Evolutionary conservation across 345 rosid genomes (phyloP).

Genomic region (Aquilaria sinensis): DNA sequence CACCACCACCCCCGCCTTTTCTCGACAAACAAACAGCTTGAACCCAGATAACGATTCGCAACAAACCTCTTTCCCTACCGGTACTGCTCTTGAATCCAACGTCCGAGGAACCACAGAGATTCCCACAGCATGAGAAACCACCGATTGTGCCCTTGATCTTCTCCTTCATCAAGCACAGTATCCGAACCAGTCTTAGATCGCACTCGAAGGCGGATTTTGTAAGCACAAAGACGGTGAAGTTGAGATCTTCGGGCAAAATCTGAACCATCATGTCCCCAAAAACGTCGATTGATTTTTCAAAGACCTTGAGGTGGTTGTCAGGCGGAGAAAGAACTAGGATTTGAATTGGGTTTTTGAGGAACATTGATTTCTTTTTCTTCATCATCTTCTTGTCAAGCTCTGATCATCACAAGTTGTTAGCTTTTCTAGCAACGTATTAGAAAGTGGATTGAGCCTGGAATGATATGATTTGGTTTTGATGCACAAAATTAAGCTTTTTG

Average conservation of each 20-base stretch:
- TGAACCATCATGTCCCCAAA: constrained; percentile 74
- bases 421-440: not conserved
- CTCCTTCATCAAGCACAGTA: constrained; percentile 22
- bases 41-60: constrained; percentile 73
- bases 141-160: constrained; percentile 39
- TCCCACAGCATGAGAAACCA: constrained; percentile 55
- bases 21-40: constrained; percentile 33
- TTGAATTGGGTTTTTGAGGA: constrained; percentile 32
- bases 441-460: too few relatives aligned
- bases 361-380: constrained; percentile 10
- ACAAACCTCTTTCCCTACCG: constrained; percentile 26
- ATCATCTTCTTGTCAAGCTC: constrained; percentile 26
- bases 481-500: too few relatives aligned
- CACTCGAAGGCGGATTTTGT: constrained; percentile 50
- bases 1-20: constrained; percentile 33
- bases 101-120: constrained; percentile 65
- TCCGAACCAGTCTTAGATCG: constrained; percentile 38
- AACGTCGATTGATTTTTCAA: constrained; percentile 25
- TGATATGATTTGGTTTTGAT: too few relatives aligned
- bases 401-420: too few relatives aligned
- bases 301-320: constrained; percentile 4
- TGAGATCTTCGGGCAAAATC: constrained; percentile 73
- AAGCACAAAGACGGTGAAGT: constrained; percentile 74
- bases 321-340: constrained; percentile 42
- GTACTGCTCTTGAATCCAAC: constrained; percentile 26